A percentile compares a stretch with the other conserved stretches of the same genome.
These are phyloP conservation scores for Lichtheimia hyalospora DNA, from an alignment of 371 early-diverging fungal genomes.

Conservation along the genomic window DNA sequence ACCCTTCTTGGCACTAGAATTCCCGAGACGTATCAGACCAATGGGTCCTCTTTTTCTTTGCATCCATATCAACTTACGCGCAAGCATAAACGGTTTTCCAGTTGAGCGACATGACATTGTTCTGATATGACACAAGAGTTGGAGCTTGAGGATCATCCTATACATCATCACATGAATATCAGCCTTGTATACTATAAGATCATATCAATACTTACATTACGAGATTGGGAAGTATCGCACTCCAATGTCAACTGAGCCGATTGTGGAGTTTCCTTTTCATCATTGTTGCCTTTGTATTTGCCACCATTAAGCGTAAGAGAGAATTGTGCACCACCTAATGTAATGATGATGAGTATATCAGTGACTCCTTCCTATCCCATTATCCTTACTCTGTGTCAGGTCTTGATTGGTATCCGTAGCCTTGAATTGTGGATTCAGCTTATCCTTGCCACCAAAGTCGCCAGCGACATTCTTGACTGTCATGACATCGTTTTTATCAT, in stretches of 20 bases:
- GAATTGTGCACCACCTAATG: conserved; percentile 14
- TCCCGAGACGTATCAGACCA: too few relatives aligned
- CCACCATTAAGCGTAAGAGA: conserved; percentile 18
- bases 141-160: conserved; percentile 31
- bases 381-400: conserved; percentile 18
- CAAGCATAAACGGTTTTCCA: conserved; percentile 53
- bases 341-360: background rate
- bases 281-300: conserved; percentile 5
- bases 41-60: background rate
- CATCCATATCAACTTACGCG: conserved; percentile 26
- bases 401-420: conserved; percentile 11
- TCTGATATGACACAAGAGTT: conserved; percentile 28
- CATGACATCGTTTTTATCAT: conserved; percentile 3
- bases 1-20: conserved; percentile 19
- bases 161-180: background rate
- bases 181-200: background rate
- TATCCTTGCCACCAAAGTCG: conserved; percentile 9
- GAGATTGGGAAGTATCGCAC: conserved; percentile 16
- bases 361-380: background rate
- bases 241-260: conserved; percentile 21
- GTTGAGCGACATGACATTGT: conserved; percentile 32
- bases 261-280: background rate
- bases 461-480: conserved; percentile 15
- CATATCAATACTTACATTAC: conserved; percentile 9
- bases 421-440: conserved; percentile 15